A percentile compares a stretch with the other conserved stretches of the same genome.
These are phyloP conservation scores for Schizochytrium sp. DNA, from an alignment of 108 stramenopile genomes.

Conservation along the genomic window DNA sequence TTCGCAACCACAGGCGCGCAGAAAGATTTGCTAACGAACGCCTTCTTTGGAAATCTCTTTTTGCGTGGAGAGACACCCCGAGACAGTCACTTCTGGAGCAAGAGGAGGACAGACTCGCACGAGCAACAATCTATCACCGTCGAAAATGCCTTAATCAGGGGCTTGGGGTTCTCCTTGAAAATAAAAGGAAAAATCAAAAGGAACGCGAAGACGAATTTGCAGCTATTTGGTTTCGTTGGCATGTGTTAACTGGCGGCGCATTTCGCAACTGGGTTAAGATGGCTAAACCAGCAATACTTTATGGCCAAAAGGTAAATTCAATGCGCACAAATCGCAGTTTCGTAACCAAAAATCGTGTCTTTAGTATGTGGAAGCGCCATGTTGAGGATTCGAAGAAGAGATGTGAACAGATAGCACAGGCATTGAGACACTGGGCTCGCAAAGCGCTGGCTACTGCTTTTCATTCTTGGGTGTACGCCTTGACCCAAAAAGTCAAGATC, in stretches of 20 bases:
- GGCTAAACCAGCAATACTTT: neutral
- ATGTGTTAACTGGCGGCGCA: neutral
- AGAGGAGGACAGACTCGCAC: neutral
- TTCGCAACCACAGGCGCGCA: neutral
- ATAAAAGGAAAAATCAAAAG: neutral
- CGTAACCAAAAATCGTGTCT: neutral
- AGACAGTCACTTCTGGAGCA: neutral
- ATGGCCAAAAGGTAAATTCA: neutral
- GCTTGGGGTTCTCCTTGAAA: neutral
- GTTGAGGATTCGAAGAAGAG: neutral
- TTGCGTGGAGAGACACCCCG: neutral
- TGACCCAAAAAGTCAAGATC: neutral
- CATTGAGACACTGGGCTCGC: neutral
- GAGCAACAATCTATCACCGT: neutral
- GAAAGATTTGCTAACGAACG: neutral
- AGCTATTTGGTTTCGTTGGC: neutral
- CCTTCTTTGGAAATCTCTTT: neutral
- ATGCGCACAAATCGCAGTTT: neutral
- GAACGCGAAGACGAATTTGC: neutral
- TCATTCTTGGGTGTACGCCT: neutral
- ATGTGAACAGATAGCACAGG: neutral
- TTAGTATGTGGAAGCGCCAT: neutral
- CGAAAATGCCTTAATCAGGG: neutral
- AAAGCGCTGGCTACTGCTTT: neutral
- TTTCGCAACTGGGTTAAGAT: neutral